A percentile compares a stretch with the other conserved stretches of the same genome.
Conservation (phyloP, 192 early-diverging fungal species). For the Entomortierella parvispora region DNA sequence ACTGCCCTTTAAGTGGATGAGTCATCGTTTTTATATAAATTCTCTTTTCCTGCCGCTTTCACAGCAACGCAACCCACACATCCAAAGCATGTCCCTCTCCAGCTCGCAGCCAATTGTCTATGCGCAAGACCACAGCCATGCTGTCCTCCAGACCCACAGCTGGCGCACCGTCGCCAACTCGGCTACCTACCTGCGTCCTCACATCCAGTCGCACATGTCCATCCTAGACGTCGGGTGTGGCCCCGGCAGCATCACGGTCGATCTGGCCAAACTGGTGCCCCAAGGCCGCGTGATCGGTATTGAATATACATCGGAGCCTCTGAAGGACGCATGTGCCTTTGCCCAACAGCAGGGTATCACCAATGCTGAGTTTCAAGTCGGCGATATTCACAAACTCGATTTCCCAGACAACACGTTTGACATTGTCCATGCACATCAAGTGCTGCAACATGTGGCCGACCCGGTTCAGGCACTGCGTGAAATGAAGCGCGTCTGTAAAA, state of each 20-base stretch:
- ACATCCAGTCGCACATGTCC: slow-evolving; percentile 10
- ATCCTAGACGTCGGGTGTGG: slow-evolving; percentile 26
- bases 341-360: slow-evolving; percentile 13
- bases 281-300: slow-evolving; percentile 16
- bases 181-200: slow-evolving; percentile 8
- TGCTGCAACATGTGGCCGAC: slow-evolving; percentile 22
- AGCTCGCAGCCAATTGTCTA: slow-evolving; percentile 20
- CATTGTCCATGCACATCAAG: slow-evolving; percentile 21
- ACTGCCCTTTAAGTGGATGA: too few species aligned
- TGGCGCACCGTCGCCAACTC: slow-evolving; percentile 22
- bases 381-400: slow-evolving; percentile 20
- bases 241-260: slow-evolving; percentile 20
- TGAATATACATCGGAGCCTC: slow-evolving; percentile 17
- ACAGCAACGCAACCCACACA: too few species aligned
- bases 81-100: too few species aligned
- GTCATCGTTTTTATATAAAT: too few species aligned
- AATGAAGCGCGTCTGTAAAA: slow-evolving; percentile 13
- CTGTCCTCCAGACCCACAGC: slow-evolving; percentile 14
- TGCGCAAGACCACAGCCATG: slow-evolving; percentile 2
- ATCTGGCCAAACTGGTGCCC: slow-evolving; percentile 18
- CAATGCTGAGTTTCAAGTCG: slow-evolving; percentile 15
- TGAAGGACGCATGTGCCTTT: slow-evolving; percentile 4
- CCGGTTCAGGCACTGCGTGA: slow-evolving; percentile 17
- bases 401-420: slow-evolving; percentile 24
- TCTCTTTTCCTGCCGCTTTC: too few species aligned